Evolutionary conservation across 2,329 filamentous ascomycete species (phyloP), one percentile per base, ranked within the genome.

Genomic region (Colletotrichum sojae): DNA sequence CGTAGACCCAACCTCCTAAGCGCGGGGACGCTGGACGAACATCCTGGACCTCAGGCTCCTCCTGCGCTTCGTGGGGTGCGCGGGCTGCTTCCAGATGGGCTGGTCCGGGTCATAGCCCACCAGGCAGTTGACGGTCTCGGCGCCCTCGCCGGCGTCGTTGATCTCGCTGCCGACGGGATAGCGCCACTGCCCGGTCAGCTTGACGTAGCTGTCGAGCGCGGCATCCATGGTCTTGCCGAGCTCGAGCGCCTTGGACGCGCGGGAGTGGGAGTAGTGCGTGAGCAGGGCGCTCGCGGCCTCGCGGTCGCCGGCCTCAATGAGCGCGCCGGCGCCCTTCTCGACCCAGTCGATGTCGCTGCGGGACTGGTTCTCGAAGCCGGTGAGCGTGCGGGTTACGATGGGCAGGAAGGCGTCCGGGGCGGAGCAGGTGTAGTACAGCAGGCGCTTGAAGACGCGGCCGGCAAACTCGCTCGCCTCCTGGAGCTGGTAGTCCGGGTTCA

Each of bases 51-150:
- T 56, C 63, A 43, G 16, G 4, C 13, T 46, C 36, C 58, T 63
- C 51, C 20, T 67, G 18, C 56, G 52, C 20, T n/a, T 67, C 20
- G 36, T 51, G 3, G 54, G 63, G 20, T 63, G 48, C 53, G 57
- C 40, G n/a, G 68, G 57, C 57, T 68, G 68, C 40, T 63, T 70
- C 63, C 64, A 67, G 48, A 68, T 63, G 3, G 74, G 73, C 71
- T 73, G 64, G 31, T 77, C 76, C 15, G 75, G 76, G 55, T 76
- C 72, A 43, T 74, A 68, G 0, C 77, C 78, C n/a, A 79, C 72
- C 8, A 79, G 69, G 52, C 78, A 79, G 54, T 78, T 79, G n/a
- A 78, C 76, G 6, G 77, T 78, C 72, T 78, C 77, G 8, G 73
- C 73, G 1, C 76, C 77, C 31, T 77, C 72, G 6, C 76, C 76